Evolutionary conservation across 148 eudicot species (phyloP).

Genomic region (Vaccinium vitisidaea): DNA sequence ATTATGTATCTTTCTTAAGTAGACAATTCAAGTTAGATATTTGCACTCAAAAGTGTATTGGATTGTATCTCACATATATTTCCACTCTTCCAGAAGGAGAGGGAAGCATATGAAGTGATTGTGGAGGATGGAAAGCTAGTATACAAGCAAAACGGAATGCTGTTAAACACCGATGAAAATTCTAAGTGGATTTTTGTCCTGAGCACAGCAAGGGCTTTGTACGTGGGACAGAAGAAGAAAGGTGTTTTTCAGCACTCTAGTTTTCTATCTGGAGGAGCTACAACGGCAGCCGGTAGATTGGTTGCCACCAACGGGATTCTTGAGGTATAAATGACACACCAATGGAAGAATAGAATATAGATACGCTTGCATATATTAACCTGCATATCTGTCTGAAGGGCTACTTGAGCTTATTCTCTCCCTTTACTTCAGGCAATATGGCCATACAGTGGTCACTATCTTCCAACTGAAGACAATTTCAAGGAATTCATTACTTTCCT

Average conservation of each 20-base stretch:
- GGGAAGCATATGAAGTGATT: conserved; percentile 29
- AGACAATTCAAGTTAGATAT: neutral
- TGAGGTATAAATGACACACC: conserved; percentile 13
- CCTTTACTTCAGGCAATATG: conserved; percentile 57
- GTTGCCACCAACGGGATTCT: conserved; percentile 25
- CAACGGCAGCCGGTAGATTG: conserved; percentile 35
- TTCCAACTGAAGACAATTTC: conserved; percentile 88
- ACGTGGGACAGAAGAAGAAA: conserved; percentile 32
- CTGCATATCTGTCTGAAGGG: neutral
- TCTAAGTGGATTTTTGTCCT: conserved; percentile 31
- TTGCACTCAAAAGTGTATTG: neutral
- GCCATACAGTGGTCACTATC: conserved; percentile 96
- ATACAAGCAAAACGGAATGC: conserved; percentile 20
- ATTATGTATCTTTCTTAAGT: neutral
- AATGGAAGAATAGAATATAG: neutral
- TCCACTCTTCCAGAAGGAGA: conserved; percentile 17
- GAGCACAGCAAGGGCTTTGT: conserved; percentile 26
- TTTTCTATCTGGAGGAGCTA: conserved; percentile 32
- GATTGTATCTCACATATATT: neutral
- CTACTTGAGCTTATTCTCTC: conserved; percentile 6
- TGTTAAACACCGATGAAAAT: conserved; percentile 19
- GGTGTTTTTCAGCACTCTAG: conserved; percentile 32
- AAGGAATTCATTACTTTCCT: conserved; percentile 76
- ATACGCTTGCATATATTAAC: neutral
- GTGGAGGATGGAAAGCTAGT: conserved; percentile 26